Conservation (phyloP, 2,329 filamentous ascomycete species). For the Penicillium verrucosum region DNA sequence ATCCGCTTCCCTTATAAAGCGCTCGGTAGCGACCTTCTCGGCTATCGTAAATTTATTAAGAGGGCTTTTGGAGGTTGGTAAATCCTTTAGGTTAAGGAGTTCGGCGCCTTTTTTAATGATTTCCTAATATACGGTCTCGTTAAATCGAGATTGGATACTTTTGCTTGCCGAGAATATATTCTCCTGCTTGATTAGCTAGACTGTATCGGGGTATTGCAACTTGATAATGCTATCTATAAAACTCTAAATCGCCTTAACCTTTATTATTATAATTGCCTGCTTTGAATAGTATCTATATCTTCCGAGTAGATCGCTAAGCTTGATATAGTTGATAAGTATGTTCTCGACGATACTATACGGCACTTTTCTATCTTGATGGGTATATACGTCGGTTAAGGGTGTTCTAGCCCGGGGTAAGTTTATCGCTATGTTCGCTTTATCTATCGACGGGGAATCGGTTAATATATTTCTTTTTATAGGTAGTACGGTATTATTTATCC, state of each 20-base stretch:
- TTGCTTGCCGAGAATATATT: conserved; percentile 7
- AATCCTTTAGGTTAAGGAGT: too few species aligned
- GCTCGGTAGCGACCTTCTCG: too few species aligned
- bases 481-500: not conserved
- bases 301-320: not conserved
- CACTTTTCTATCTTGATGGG: not conserved
- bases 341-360: not conserved
- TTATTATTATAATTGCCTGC: conserved; percentile 1
- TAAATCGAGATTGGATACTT: conserved; percentile 9
- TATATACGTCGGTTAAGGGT: not conserved
- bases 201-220: conserved; percentile 5
- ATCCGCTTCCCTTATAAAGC: too few species aligned
- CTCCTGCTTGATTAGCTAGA: conserved; percentile 11
- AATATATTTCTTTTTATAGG: not conserved
- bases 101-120: conserved; percentile 2
- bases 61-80: too few species aligned
- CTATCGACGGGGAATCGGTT: not conserved
- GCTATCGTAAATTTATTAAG: too few species aligned
- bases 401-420: not conserved
- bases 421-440: not conserved
- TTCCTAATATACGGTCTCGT: conserved; percentile 16
- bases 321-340: conserved; percentile 1
- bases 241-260: conserved; percentile 6
- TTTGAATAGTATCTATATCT: not conserved
- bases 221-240: conserved; percentile 7